phyloP scores from a whole-genome alignment of 2,329 filamentous ascomycete genomes.

The Keithomyces neogunnii region DNA sequence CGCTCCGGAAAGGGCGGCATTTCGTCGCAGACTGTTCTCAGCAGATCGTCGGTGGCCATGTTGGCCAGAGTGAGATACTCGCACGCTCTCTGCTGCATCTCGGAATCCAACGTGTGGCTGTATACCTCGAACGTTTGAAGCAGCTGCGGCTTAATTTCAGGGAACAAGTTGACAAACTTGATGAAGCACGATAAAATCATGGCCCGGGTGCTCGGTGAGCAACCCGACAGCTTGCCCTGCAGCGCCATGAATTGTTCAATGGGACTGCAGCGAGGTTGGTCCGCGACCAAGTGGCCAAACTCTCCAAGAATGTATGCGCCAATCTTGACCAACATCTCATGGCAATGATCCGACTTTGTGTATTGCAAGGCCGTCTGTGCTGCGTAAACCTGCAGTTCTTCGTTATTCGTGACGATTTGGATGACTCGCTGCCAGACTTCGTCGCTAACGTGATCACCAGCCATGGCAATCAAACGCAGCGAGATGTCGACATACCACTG shows the following conservation, averaged over 20 bases:
- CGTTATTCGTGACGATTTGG: constrained; percentile 98
- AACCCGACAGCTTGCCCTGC: constrained; percentile 80
- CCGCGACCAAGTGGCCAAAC: constrained; percentile 93
- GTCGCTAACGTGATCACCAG: constrained; percentile 95
- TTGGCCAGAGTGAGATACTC: constrained; percentile 85
- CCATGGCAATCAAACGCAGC: constrained; percentile 86
- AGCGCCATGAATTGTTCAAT: constrained; percentile 95
- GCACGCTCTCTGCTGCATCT: constrained; percentile 91
- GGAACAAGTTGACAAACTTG: constrained; percentile 97
- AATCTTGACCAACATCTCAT: constrained; percentile 96
- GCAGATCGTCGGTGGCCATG: constrained; percentile 79
- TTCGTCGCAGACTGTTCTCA: constrained; percentile 92
- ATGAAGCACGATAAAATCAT: constrained; percentile 94
- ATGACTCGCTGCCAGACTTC: constrained; percentile 99
- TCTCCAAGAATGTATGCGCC: constrained; percentile 93
- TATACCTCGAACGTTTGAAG: constrained; percentile 85
- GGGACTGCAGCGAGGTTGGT: constrained; percentile 83
- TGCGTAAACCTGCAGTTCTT: constrained; percentile 93
- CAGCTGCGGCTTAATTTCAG: constrained; percentile 94
- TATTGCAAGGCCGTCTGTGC: constrained; percentile 90
- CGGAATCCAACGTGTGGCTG: constrained; percentile 89
- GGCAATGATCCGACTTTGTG: constrained; percentile 84
- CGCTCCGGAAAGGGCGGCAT: constrained; percentile 98
- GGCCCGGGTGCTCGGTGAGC: constrained; percentile 80
- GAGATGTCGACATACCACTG: constrained; percentile 99